Conservation (phyloP, 345 rosid genomes). For the Rhodamnia argentea region DNA sequence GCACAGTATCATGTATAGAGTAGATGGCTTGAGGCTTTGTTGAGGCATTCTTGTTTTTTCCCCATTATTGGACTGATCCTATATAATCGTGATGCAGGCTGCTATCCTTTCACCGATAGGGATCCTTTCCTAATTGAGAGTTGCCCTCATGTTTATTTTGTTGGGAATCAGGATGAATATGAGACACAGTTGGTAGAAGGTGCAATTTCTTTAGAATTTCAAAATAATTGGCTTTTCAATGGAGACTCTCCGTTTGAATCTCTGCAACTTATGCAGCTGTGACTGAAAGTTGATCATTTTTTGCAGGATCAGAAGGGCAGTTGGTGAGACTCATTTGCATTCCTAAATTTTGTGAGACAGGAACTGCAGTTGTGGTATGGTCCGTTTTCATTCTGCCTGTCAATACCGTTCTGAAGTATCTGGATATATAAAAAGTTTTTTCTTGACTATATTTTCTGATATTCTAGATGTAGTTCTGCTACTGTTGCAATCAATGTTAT, state of each 20-base stretch:
- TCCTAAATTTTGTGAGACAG: conserved; percentile 71
- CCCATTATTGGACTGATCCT: neutral
- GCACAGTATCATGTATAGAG: neutral
- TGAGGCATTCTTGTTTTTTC: neutral
- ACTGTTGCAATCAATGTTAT: neutral
- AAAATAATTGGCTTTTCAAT: neutral
- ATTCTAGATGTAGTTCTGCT: neutral
- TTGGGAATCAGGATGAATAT: conserved; percentile 73
- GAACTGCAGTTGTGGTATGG: conserved; percentile 75
- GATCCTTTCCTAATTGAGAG: conserved; percentile 92
- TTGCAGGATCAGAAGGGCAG: conserved; percentile 80
- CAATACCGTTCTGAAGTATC: neutral
- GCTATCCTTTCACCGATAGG: conserved; percentile 90
- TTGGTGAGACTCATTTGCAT: conserved; percentile 59
- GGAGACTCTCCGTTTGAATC: neutral
- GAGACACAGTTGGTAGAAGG: conserved; percentile 55
- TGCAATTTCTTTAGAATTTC: conserved; percentile 6
- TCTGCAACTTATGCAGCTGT: neutral
- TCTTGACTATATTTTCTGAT: neutral
- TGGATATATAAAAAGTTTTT: neutral
- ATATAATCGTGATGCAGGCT: conserved; percentile 31
- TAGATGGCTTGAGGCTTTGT: neutral
- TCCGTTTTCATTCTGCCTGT: neutral
- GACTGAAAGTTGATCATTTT: neutral
- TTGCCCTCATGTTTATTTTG: conserved; percentile 93